Base-by-base conservation (phyloP, 768 basidiomycete genomes). In the Cystofilobasidium ferigula region DNA sequence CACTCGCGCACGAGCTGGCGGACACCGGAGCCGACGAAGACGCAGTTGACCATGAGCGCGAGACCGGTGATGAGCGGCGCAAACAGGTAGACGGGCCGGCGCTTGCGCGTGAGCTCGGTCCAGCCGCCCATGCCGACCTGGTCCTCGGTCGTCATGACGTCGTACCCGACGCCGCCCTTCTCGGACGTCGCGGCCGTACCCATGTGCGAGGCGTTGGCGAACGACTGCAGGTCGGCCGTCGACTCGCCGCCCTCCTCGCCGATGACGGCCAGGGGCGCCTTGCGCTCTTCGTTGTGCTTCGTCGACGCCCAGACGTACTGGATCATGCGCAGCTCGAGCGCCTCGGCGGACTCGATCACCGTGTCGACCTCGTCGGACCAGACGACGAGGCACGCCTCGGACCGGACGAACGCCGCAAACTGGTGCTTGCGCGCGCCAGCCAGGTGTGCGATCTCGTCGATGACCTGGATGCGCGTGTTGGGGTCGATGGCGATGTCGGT, bases 401-500 rank as follows among this genome's bases (percentile, higher is more conserved):
- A 86, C 54, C 89, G 83, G 71, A 89, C 84, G 73, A 92, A 92
- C 0, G 89, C 89, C 24, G 85, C 90, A 58, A 86, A 89, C 71
- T 92, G 89, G 73, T 92, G 89, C 78, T 91, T 92, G 73, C 92
- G 87, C 9, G 89, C 77, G 61, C 84, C 81, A 7, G 87, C 86
- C 43, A 92, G 83, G 72, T 82, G 79, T 64, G 83, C 77, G 79
- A 92, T 85, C 28, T 86, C 85, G 71, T 89, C 87, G 57, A 91
- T 73, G 68, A 92, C 82, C 74, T 90, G 89, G 61, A 92, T 90
- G 66, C 88, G 85, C 7, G 88, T 92, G 73, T 90, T 84, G 63
- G 76, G 74, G 76, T 89, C 87, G 68, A 93, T 81, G 36, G 73
- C 66, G 30, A 76, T 69, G 57, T 75, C 75, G 26, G 69, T 69